Base-by-base conservation (phyloP, 192 early-diverging fungal genomes). In the Coemansia sp. region DNA sequence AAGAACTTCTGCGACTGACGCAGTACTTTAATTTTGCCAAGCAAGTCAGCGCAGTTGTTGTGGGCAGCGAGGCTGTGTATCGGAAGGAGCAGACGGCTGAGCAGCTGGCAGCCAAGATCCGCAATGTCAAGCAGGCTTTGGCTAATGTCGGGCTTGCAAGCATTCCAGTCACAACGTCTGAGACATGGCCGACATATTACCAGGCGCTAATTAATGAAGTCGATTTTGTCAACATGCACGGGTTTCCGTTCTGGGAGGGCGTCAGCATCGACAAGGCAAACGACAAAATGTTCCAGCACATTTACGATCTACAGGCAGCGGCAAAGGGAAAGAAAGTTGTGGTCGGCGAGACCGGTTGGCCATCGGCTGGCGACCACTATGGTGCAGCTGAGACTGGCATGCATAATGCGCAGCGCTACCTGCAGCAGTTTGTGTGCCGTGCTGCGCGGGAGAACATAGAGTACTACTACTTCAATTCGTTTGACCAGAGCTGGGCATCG, bases 321-420 rank as follows among this genome's bases (percentile, higher is more conserved):
- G 84, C 84, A 5, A 69, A 60, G 6, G 76, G 73, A 4, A 87
- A 85, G 64, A 72, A 75, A 4, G 73, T 84, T 39, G 71, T 81
- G 39, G 84, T 87, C 17, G 85, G 84, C 11, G 85, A 89, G 67
- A 79, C 85, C 3, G 85, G 87, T 57, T 87, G 85, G 85, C 87
- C 85, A 7, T 83, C 82, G 25, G 79, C 66, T 19, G 72, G 82
- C 24, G 48, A 60, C 10, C 55, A 75, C 50, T 73, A 79, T 57
- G 67, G 76, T n/a, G 39, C 64, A 14, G 81, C 83, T 25, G 82
- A 83, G 6, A 75, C 84, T 4, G 73, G 75, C 43, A 25, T 84
- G 2, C 72, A 63, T 4, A 87, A 87, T 51, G 57, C 84, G 21
- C 82, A 86, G 64, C 68, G 9, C 4, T 86, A 87, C 57, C 53